phyloP scores from a whole-genome alignment of 2,329 filamentous ascomycete species.

The Ophiocordyceps camponoti-leonardi region DNA sequence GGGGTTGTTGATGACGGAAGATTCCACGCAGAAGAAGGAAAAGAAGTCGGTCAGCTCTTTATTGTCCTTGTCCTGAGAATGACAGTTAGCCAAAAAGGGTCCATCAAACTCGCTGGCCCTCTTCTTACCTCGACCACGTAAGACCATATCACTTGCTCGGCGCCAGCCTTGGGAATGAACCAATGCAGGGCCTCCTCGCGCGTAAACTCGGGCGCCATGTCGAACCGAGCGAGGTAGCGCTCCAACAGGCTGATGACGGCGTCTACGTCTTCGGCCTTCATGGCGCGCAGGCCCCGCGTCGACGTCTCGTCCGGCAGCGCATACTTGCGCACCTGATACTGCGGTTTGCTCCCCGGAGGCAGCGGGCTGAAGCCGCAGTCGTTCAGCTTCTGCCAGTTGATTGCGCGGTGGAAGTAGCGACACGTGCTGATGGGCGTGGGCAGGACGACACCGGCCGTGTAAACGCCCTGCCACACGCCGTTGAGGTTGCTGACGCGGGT shows the following conservation, averaged over 20 bases:
- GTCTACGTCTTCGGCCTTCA: conserved; percentile 64
- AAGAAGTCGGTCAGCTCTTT: conserved; percentile 91
- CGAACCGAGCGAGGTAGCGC: conserved; percentile 63
- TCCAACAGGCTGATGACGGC: conserved; percentile 58
- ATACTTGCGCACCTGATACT: conserved; percentile 75
- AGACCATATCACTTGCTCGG: conserved; percentile 76
- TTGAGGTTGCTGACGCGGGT: conserved; percentile 79
- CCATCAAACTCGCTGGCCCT: too few relatives aligned
- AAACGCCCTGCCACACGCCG: conserved; percentile 86
- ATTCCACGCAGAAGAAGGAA: conserved; percentile 92
- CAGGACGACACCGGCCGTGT: conserved; percentile 81
- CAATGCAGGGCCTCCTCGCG: conserved; percentile 76
- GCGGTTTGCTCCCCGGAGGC: conserved; percentile 65
- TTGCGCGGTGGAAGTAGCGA: conserved; percentile 82
- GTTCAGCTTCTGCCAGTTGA: conserved; percentile 94
- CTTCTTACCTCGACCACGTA: conserved; percentile 65
- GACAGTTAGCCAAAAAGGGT: neutral
- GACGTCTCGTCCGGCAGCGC: conserved; percentile 58
- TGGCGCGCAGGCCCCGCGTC: conserved; percentile 59
- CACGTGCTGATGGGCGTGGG: conserved; percentile 86
- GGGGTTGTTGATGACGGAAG: conserved; percentile 68
- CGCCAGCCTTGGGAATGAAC: conserved; percentile 51
- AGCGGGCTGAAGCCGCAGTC: conserved; percentile 88
- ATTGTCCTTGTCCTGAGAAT: conserved; percentile 33
- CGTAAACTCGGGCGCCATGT: conserved; percentile 69